Evolutionary conservation across 805 yeast species (phyloP).

Genomic region (Dipodascus geniculatus): DNA sequence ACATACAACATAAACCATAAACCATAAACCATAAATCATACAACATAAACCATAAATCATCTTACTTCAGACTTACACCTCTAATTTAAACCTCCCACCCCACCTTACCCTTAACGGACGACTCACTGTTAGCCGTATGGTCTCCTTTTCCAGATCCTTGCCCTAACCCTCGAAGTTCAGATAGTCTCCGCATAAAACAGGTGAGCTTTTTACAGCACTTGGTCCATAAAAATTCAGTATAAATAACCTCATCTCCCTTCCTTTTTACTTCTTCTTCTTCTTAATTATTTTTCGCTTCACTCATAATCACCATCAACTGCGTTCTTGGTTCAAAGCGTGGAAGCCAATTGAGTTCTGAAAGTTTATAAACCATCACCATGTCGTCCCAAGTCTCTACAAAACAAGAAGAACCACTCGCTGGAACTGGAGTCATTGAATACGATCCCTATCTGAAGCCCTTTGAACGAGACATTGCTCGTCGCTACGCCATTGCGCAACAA

Average conservation of each 20-base stretch:
- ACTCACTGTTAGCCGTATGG: background rate
- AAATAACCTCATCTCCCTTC: background rate
- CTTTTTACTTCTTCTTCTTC: background rate
- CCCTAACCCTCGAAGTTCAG: background rate
- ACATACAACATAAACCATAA: too few species aligned
- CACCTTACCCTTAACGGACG: background rate
- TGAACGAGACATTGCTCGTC: constrained; percentile 50
- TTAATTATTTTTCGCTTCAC: too few species aligned
- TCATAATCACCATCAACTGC: too few species aligned
- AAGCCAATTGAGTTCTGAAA: background rate
- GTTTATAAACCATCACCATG: background rate
- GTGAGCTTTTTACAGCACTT: background rate
- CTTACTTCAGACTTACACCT: too few species aligned
- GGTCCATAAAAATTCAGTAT: background rate
- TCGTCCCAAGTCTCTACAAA: background rate
- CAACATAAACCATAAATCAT: too few species aligned
- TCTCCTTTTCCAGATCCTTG: background rate
- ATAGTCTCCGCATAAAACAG: background rate
- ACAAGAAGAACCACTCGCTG: background rate
- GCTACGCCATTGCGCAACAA: constrained; percentile 53
- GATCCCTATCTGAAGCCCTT: constrained; percentile 87
- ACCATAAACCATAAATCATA: too few species aligned
- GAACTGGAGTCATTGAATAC: constrained; percentile 34
- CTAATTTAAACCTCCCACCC: background rate
- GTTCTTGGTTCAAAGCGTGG: too few species aligned